phyloP scores from a whole-genome alignment of 148 eudicot genomes.

The Persicaria maculosa region DNA sequence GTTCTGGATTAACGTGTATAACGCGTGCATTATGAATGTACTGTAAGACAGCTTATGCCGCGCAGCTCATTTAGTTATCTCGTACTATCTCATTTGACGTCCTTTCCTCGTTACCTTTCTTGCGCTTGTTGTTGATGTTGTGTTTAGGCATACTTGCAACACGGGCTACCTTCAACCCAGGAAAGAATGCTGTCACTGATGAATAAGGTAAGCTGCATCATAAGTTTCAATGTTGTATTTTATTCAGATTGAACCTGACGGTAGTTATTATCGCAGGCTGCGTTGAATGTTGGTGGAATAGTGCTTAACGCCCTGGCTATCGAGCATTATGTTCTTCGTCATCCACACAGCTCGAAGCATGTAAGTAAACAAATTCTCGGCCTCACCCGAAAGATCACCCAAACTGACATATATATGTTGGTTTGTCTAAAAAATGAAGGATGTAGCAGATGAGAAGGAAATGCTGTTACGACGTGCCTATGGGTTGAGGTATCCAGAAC shows the following conservation, averaged over 20 bases:
- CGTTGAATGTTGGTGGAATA: slow-evolving; percentile 76
- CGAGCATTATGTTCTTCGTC: slow-evolving; percentile 91
- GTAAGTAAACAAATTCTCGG: slow-evolving; percentile 32
- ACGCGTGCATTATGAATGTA: slow-evolving; percentile 95
- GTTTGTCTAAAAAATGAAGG: slow-evolving; percentile 23
- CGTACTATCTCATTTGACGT: not conserved
- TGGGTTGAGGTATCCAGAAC: slow-evolving; percentile 88
- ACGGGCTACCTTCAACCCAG: slow-evolving; percentile 76
- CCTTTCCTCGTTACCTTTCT: not conserved
- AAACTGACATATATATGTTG: too few relatives aligned
- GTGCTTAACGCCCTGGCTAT: slow-evolving; percentile 84
- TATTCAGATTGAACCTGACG: too few relatives aligned
- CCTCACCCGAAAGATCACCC: too few relatives aligned
- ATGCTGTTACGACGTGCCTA: slow-evolving; percentile 59
- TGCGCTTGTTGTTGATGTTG: slow-evolving; percentile 11
- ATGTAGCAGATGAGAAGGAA: slow-evolving; percentile 51
- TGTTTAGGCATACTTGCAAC: slow-evolving; percentile 71
- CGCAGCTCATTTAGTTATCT: not conserved
- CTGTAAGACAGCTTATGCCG: slow-evolving; percentile 45
- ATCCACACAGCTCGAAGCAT: slow-evolving; percentile 50
- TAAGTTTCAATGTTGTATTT: not conserved
- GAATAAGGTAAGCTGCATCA: slow-evolving; percentile 52
- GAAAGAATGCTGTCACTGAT: slow-evolving; percentile 56
- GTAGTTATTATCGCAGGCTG: slow-evolving; percentile 41
- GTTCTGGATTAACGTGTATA: slow-evolving; percentile 92